Evolutionary conservation across 1,284 basidiomycete species (phyloP).

Genomic region (Cystobasidium sp.): DNA sequence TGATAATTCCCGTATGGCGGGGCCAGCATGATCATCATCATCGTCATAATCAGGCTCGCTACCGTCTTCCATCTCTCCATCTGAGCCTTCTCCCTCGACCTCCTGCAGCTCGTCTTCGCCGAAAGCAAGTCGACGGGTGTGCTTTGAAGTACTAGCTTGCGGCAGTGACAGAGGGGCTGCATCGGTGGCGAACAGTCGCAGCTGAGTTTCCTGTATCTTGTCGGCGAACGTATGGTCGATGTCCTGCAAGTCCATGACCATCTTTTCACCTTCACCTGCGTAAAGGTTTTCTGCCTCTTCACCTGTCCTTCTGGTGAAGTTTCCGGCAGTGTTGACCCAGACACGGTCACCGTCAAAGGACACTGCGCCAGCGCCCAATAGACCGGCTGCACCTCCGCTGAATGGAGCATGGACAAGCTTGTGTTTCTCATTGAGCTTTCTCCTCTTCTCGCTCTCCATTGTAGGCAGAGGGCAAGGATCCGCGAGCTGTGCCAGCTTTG

Average conservation of each 20-base stretch:
- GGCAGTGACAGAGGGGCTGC: conserved; percentile 61
- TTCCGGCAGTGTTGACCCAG: conserved; percentile 96
- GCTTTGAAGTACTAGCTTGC: conserved; percentile 43
- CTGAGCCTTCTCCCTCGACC: conserved; percentile 58
- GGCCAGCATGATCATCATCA: conserved; percentile 57
- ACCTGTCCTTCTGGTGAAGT: conserved; percentile 70
- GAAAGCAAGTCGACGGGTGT: conserved; percentile 63
- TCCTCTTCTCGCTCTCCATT: conserved; percentile 84
- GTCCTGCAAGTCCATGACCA: conserved; percentile 97
- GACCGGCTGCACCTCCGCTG: conserved; percentile 68
- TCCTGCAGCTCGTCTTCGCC: conserved; percentile 56
- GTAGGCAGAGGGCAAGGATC: conserved; percentile 97
- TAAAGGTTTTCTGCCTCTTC: conserved; percentile 64
- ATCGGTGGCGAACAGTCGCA: conserved; percentile 83
- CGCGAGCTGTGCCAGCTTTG: conserved; percentile 73
- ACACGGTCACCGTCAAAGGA: conserved; percentile 99
- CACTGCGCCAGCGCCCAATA: conserved; percentile 75
- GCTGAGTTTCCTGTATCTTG: conserved; percentile 76
- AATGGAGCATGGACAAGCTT: conserved; percentile 96
- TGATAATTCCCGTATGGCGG: conserved; percentile 11
- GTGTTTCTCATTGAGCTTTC: conserved; percentile 93
- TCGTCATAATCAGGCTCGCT: conserved; percentile 57
- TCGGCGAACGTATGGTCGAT: conserved; percentile 81
- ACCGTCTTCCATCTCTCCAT: conserved; percentile 58
- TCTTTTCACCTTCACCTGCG: conserved; percentile 88